phyloP scores from a whole-genome alignment of 306 rosid species.

The Acacia acuminata region DNA sequence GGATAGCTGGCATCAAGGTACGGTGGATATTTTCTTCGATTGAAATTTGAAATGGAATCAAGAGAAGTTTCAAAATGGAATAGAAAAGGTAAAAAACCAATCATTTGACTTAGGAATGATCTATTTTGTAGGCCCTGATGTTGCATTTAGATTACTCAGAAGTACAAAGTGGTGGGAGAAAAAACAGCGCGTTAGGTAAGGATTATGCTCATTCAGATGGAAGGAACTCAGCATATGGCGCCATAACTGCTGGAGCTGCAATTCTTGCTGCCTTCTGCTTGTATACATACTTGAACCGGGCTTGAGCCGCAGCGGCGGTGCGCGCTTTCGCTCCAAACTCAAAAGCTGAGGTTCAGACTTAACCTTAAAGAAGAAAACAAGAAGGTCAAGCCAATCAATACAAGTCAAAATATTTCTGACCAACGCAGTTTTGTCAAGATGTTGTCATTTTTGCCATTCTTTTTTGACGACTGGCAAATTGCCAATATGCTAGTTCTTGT shows the following conservation, averaged over 20 bases:
- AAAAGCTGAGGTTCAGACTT: background rate
- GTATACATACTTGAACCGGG: slow-evolving; percentile 56
- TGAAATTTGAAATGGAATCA: background rate
- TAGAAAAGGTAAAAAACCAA: background rate
- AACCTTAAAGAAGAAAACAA: background rate
- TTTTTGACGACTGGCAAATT: background rate
- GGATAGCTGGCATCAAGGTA: slow-evolving; percentile 88
- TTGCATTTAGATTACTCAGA: slow-evolving; percentile 87
- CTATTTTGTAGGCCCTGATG: slow-evolving; percentile 71
- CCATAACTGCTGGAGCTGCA: slow-evolving; percentile 77
- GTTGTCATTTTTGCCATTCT: background rate
- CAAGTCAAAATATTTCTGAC: background rate
- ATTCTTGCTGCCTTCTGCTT: slow-evolving; percentile 68
- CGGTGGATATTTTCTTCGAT: background rate
- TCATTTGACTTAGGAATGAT: slow-evolving; percentile 27
- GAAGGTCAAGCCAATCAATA: background rate
- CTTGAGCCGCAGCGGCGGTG: background rate
- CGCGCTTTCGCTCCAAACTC: background rate
- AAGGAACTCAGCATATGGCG: slow-evolving; percentile 63
- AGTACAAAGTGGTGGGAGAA: slow-evolving; percentile 30
- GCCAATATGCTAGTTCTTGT: slow-evolving; percentile 29
- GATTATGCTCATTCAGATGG: slow-evolving; percentile 56
- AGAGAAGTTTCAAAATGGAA: background rate
- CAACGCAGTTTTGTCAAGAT: background rate
- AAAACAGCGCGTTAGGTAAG: slow-evolving; percentile 28